Conservation (phyloP, 2,329 filamentous ascomycete species). For the Sporothrix protearum region DNA sequence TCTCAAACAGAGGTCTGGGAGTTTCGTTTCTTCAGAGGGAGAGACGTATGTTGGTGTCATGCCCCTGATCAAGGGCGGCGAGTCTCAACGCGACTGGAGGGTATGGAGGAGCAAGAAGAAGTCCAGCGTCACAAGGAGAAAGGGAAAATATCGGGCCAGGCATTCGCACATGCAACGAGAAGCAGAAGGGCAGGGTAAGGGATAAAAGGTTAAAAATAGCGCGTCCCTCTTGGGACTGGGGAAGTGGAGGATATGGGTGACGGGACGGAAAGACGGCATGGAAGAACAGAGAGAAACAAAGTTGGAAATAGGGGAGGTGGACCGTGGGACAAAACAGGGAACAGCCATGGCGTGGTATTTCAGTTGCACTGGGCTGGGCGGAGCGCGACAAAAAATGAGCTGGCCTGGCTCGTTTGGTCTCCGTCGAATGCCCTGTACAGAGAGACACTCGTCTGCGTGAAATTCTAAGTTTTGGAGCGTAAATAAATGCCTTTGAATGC, state of each 20-base stretch:
- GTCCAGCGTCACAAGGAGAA: neutral
- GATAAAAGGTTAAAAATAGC: neutral
- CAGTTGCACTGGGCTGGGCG: neutral
- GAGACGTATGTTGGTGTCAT: neutral
- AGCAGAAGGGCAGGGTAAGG: neutral
- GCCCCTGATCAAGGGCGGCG: neutral
- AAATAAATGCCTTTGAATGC: neutral
- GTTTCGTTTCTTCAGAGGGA: slow-evolving; percentile 1
- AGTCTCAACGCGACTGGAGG: neutral
- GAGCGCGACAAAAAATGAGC: neutral
- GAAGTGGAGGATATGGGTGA: slow-evolving; percentile 7
- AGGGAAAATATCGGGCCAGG: neutral
- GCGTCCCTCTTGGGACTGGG: neutral
- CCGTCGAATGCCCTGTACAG: neutral
- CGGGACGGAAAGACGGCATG: neutral
- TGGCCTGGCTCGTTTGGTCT: neutral
- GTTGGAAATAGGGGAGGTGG: neutral
- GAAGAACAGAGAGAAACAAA: neutral
- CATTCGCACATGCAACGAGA: neutral
- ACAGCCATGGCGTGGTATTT: neutral
- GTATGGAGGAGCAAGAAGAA: neutral
- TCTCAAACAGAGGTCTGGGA: neutral
- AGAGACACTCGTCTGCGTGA: neutral
- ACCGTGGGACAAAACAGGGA: neutral
- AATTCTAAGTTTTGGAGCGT: neutral